Conservation (phyloP, 1,284 basidiomycete species). For the Rhodotorula sp. region DNA sequence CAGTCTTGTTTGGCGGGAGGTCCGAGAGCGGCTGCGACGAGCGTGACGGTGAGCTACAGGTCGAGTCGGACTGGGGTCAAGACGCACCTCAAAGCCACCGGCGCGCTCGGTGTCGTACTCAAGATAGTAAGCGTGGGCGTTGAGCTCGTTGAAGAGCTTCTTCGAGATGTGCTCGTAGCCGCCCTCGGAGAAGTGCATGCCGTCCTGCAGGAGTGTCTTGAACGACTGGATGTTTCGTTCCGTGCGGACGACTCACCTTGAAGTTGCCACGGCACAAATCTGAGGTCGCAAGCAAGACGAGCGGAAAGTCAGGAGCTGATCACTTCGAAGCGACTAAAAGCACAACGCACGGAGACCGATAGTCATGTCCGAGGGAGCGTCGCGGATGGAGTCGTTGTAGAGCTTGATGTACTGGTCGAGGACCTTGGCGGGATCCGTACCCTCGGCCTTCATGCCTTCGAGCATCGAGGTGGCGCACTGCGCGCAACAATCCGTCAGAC, state of each 20-base stretch:
- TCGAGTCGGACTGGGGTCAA: neutral
- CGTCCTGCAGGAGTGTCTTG: constrained; percentile 53
- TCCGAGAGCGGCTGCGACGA: constrained; percentile 58
- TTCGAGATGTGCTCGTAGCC: constrained; percentile 70
- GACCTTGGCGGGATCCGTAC: constrained; percentile 62
- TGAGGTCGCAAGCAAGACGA: too few relatives aligned
- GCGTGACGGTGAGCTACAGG: neutral
- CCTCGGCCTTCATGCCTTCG: constrained; percentile 61
- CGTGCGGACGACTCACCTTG: neutral
- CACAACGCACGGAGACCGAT: constrained; percentile 56
- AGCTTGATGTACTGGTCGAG: constrained; percentile 60
- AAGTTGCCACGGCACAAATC: constrained; percentile 30
- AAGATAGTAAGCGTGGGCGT: constrained; percentile 70
- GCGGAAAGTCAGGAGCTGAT: constrained; percentile 65
- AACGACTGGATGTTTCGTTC: too few relatives aligned
- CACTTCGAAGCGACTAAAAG: constrained; percentile 53
- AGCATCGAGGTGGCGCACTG: constrained; percentile 63
- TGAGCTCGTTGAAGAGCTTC: constrained; percentile 56
- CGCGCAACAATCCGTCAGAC: neutral
- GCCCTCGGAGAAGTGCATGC: constrained; percentile 68
- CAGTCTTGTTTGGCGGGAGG: constrained; percentile 65
- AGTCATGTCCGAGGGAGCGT: constrained; percentile 63
- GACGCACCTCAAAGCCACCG: constrained; percentile 59
- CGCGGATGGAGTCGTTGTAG: constrained; percentile 61
- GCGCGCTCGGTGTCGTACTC: constrained; percentile 76